Percentiles rank a stretch among this genome's conserved stretches.
These are phyloP conservation scores for Leucaena leucocephala DNA, from an alignment of 306 rosid genomes.

Conservation along the genomic window DNA sequence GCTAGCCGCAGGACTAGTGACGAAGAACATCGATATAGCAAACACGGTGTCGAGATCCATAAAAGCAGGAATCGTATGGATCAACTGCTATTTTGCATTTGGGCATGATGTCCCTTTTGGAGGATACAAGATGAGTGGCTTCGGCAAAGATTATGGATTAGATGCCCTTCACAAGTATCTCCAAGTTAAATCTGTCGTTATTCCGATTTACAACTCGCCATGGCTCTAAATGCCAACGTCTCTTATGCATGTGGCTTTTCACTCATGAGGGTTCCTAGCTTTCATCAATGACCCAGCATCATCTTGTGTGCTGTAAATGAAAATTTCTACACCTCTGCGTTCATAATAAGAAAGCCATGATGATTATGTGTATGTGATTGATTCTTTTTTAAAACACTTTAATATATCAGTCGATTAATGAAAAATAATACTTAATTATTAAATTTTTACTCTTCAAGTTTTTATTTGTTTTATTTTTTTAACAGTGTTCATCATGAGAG, in stretches of 20 bases:
- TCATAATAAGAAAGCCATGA: background rate
- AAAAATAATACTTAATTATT: no score
- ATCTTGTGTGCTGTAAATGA: no score
- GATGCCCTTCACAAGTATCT: slow-evolving; percentile 66
- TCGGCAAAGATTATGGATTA: slow-evolving; percentile 77
- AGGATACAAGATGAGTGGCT: slow-evolving; percentile 85
- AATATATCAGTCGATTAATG: no score
- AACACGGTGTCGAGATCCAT: slow-evolving; percentile 88
- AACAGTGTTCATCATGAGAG: no score
- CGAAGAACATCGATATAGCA: slow-evolving; percentile 67
- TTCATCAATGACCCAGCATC: background rate
- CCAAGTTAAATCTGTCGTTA: slow-evolving; percentile 77
- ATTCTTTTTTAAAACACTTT: no score
- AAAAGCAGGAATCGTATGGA: slow-evolving; percentile 76
- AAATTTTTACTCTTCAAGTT: no score
- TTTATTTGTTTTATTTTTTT: no score
- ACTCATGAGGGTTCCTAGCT: background rate
- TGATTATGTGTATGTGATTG: background rate
- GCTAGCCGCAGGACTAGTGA: slow-evolving; percentile 80
- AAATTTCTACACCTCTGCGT: background rate
- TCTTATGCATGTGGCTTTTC: background rate
- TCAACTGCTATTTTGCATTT: slow-evolving; percentile 75
- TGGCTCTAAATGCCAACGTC: slow-evolving; percentile 61
- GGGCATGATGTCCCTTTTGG: slow-evolving; percentile 77
- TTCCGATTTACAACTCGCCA: slow-evolving; percentile 81